Evolutionary conservation across 306 rosid genomes (phyloP).

Genomic region (Malus orientalis): DNA sequence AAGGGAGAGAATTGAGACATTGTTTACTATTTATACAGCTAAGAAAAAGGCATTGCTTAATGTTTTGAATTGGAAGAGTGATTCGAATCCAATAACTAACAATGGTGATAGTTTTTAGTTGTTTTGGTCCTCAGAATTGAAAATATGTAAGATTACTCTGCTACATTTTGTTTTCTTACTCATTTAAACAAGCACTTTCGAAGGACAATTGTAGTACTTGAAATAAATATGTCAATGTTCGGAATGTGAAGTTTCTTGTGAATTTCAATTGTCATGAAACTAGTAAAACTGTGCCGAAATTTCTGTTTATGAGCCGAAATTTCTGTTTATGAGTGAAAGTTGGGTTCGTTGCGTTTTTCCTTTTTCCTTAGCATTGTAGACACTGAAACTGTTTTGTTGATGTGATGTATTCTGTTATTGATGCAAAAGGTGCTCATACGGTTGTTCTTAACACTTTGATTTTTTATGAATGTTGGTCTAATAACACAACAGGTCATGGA

Average conservation of each 20-base stretch:
- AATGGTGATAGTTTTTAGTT: background rate
- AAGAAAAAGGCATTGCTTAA: background rate
- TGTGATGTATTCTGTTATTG: background rate
- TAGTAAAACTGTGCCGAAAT: background rate
- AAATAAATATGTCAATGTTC: background rate
- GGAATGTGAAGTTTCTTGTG: background rate
- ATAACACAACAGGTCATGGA: background rate
- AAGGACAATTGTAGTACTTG: background rate
- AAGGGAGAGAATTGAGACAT: background rate
- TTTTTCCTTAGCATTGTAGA: no score
- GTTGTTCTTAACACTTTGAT: background rate
- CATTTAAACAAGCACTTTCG: background rate
- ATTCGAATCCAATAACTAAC: background rate
- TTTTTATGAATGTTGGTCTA: no score
- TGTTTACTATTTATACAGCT: background rate
- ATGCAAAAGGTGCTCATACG: background rate
- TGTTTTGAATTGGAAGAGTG: background rate
- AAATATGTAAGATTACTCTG: background rate
- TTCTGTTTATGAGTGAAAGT: no score
- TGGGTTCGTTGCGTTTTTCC: no score
- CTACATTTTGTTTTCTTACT: background rate
- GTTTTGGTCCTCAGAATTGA: background rate
- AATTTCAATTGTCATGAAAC: background rate
- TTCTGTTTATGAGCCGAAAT: background rate
- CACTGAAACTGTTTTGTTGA: background rate